phyloP scores from a whole-genome alignment of 2,329 filamentous ascomycete genomes.

The Diplodia mutila region DNA sequence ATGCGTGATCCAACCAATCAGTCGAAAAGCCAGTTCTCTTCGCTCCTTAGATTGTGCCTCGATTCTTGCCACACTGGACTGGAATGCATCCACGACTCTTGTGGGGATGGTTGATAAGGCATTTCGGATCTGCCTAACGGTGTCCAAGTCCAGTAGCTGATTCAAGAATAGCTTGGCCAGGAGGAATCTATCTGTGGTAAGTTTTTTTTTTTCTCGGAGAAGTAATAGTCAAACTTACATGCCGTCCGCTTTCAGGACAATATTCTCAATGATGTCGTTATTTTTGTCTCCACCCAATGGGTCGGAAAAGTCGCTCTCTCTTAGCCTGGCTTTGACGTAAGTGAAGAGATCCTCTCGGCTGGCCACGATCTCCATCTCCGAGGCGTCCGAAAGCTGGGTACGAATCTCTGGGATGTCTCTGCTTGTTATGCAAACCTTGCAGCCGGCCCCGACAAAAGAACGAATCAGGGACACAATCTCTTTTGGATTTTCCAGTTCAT shows the following conservation, averaged over 20 bases:
- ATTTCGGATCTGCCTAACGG: not conserved
- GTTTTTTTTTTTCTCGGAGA: too few species aligned
- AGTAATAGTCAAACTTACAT: too few species aligned
- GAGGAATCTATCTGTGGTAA: too few species aligned
- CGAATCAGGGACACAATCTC: not conserved
- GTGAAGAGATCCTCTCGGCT: not conserved
- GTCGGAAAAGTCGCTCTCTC: not conserved
- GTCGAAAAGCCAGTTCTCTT: not conserved
- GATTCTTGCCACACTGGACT: not conserved
- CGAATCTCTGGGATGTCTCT: not conserved
- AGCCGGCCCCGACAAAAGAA: not conserved
- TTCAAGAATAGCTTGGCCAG: not conserved
- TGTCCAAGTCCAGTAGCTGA: not conserved
- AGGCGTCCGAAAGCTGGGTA: not conserved
- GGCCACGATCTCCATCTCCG: not conserved
- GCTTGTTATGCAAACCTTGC: not conserved
- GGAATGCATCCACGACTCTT: not conserved
- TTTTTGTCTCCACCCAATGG: not conserved
- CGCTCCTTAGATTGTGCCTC: not conserved
- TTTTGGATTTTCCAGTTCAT: not conserved
- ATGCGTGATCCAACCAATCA: not conserved
- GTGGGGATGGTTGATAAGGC: too few species aligned
- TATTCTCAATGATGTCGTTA: not conserved
- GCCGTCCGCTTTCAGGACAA: not conserved
- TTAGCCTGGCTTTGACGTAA: not conserved